Base-by-base conservation (phyloP, 2,329 filamentous ascomycete genomes). In the Penicillium glabrum region DNA sequence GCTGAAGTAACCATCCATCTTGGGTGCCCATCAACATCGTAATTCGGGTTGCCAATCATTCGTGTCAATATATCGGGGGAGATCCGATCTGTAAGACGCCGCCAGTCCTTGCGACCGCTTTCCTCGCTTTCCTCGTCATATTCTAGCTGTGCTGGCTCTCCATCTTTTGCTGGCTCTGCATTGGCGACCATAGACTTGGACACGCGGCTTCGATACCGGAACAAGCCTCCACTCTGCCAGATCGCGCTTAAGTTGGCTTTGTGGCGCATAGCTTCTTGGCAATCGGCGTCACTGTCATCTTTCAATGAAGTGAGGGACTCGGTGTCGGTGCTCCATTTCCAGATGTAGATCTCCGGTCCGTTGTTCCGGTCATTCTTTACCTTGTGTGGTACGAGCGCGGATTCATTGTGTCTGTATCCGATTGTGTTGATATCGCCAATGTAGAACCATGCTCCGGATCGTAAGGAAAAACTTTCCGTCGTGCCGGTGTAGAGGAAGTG, bases 401-500 rank as follows among this genome's bases (percentile, higher is more conserved):
- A 58, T 19, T 59, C 58, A 44, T 50, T 53, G 24, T 59, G 21
- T 19, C 56, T 57, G 23, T 59, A 51, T 24, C 61, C 60, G 16
- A 57, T 49, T 19, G 67, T 65, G 39, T 62, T 59, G 37, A 72
- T 69, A 27, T 76, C 75, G 23, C 75, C 73, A 23, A 86, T 76
- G 48, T 80, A 77, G 66, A 87, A 83, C 86, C 86, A 88, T 33
- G 81, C 77, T 10, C 86, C 86, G 56, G 84, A 80, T n/a, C 86
- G 79, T 27, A 87, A 75, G 0, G 85, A 86, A 14, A 86, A 76
- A 3, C 81, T 82, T 49, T 80, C 78, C 54, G 83, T 85, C 21
- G 82, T 80, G 24, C 84, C 82, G 0, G 80, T 83, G 67, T 87
- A 88, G 19, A 86, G 71, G 61, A 88, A 87, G 67, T 88, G 86